Percentiles rank a stretch among this genome's conserved stretches.
Evolutionary conservation across 441 rosid species (phyloP).

Genomic region (Manihot esculenta): DNA sequence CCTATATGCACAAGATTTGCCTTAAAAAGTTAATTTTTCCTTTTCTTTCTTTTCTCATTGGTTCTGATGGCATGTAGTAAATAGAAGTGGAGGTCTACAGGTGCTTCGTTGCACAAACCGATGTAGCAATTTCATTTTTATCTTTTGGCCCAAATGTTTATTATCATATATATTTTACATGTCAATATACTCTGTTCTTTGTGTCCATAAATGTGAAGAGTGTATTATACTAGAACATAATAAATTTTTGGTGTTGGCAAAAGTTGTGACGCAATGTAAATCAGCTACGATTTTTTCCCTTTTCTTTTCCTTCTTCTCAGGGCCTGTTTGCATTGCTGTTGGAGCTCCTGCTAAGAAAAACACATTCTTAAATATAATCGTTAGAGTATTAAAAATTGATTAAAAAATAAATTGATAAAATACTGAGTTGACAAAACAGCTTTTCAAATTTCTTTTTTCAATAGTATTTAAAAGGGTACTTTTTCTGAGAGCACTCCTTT

Average conservation of each 20-base stretch:
- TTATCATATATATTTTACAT: not conserved
- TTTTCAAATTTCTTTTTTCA: too few relatives aligned
- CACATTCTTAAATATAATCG: too few relatives aligned
- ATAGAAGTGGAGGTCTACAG: not conserved
- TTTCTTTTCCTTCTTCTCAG: too few relatives aligned
- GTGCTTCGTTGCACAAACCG: not conserved
- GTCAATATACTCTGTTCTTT: not conserved
- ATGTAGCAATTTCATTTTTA: not conserved
- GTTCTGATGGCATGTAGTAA: not conserved
- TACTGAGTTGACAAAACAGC: too few relatives aligned
- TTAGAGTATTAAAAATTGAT: too few relatives aligned
- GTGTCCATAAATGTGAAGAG: not conserved
- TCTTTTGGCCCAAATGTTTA: not conserved
- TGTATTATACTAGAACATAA: not conserved
- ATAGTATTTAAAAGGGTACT: too few relatives aligned
- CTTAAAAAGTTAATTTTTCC: slow-evolving; percentile 3
- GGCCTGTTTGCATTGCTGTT: too few relatives aligned
- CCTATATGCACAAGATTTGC: not conserved
- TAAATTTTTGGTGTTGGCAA: not conserved
- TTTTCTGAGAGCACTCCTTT: too few relatives aligned
- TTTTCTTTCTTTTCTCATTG: not conserved
- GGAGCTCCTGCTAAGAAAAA: too few relatives aligned
- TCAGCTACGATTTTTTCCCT: not conserved
- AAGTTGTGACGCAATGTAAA: not conserved
- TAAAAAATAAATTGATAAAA: too few relatives aligned